phyloP scores from a whole-genome alignment of 345 rosid species.

The Eucalyptus albens region DNA sequence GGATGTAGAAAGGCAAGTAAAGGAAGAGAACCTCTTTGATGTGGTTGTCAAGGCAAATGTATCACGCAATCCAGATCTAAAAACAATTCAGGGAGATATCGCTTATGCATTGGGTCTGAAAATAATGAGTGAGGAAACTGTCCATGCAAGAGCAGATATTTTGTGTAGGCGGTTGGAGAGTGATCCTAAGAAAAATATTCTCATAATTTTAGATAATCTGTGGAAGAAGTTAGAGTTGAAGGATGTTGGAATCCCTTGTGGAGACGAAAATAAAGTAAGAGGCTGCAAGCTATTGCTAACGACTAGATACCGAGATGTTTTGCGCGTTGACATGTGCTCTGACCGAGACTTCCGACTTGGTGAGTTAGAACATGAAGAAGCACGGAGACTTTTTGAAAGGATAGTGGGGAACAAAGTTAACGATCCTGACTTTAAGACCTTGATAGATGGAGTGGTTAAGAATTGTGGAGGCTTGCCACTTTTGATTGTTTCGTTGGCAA shows the following conservation, averaged over 20 bases:
- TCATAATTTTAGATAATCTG: slow-evolving; percentile 20
- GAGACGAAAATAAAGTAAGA: rapidly evolving
- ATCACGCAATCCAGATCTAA: background rate
- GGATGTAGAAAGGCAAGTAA: rapidly evolving
- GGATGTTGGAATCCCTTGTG: background rate
- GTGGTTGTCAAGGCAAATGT: background rate
- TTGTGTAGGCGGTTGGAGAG: background rate
- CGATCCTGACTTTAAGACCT: rapidly evolving
- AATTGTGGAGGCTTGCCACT: background rate
- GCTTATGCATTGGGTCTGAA: rapidly evolving
- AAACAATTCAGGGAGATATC: rapidly evolving
- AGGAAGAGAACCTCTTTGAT: rapidly evolving
- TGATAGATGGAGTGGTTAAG: background rate
- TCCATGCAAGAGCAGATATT: background rate
- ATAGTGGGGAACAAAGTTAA: rapidly evolving
- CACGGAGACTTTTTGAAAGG: background rate
- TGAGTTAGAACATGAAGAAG: rapidly evolving
- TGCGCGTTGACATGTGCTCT: rapidly evolving
- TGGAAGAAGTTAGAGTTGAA: slow-evolving; percentile 1
- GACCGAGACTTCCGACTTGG: rapidly evolving
- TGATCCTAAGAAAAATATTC: background rate
- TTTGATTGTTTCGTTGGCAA: rapidly evolving
- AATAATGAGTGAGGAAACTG: background rate
- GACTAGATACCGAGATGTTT: rapidly evolving
- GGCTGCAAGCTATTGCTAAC: background rate